Evolutionary conservation across 1,284 basidiomycete genomes (phyloP), one percentile per base, ranked within the genome.

Genomic region (Cystobasidium slooffiae): DNA sequence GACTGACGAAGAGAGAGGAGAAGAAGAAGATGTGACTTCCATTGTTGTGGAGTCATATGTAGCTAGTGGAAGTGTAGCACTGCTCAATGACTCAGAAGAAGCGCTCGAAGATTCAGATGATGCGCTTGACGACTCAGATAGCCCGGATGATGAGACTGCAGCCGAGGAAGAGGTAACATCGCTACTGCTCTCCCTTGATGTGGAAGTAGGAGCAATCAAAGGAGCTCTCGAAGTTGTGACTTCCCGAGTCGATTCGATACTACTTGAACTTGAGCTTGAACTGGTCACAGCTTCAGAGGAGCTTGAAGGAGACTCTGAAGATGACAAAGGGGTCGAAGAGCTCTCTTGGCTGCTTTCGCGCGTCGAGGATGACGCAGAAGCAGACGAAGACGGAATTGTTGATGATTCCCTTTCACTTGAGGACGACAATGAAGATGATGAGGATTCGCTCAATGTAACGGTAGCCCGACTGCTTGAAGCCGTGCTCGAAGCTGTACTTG

Each of bases 181-280:
- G 5, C 56, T 59, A 39, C 56, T 59, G 37, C 8, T 16, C 9
- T 24, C 41, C 12, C 65, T 67, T n/a, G 47, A 18, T 39, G 65
- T 10, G 6, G 55, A 37, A 37, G 55, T 12, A 24, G 55, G 24
- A 24, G 16, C 55, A 37, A 22, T 37, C 9, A 37, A 31, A 24
- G 55, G 39, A 37, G 55, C 24, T 31, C 31, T 31, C 1, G 31
- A 31, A 31, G 31, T 31, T 31, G 31, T 31, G 31, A 31, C 5
- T 31, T 31, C 31, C 31, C 31, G 31, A 31, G 31, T 31, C 5
- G 31, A 31, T 5, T 31, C 31, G 31, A 1, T 31, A 31, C 31
- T 31, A 31, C 31, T 31, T 1, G 56, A 41, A 22, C 37, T 59
- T n/a, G 56, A 10, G n/a, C 37, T 43, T n/a, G 39, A 10, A 18